Base-by-base conservation (phyloP, 805 yeast genomes). In the Metschnikowia picachoensis region DNA sequence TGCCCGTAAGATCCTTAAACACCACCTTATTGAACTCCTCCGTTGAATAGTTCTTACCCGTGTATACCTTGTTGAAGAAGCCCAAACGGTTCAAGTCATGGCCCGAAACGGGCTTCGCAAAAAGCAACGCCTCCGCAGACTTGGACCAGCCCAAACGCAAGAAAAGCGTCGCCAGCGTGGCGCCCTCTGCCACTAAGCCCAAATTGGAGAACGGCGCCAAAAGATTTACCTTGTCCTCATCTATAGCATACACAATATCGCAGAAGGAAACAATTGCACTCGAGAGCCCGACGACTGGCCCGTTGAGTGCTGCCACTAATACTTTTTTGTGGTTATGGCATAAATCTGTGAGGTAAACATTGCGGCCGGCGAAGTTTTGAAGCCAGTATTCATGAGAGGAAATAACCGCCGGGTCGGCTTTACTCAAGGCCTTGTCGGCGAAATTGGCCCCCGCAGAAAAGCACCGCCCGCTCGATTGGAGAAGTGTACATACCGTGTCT, bases 371-470 rank as follows among this genome's bases (percentile, higher is more conserved):
- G 57, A 85, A 84, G 50, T 70, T 68, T 43, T 73, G 67, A 39
- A 79, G 63, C 85, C 86, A 82, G 52, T 64, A 66, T 37, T 56
- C 57, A 39, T 55, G 58, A 59, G 70, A 51, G 61, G 72, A 61
- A 50, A 67, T 48, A 37, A 47, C 55, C 30, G 44, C 48, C 46
- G 66, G 59, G 31, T 62, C 60, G 14, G 59, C 50, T 13, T 68
- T 63, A 14, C 58, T 41, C 44, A 68, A 47, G 0, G 71, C 65
- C 43, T 51, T 59, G 36, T 67, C 73, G 40, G 68, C 73, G 42
- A 86, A 78, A 60, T 88, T 83, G 16, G 96, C 97, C 25, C 97
- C 97, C 7, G 95, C 85, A 25, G 89, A 81, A 63, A 88, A 89
- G 61, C 77, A 85, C 47, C 83, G 72, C 0, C 96, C 96, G 0